Base-by-base conservation (phyloP, 257 asterid genomes). In the Ilex aquifolium region DNA sequence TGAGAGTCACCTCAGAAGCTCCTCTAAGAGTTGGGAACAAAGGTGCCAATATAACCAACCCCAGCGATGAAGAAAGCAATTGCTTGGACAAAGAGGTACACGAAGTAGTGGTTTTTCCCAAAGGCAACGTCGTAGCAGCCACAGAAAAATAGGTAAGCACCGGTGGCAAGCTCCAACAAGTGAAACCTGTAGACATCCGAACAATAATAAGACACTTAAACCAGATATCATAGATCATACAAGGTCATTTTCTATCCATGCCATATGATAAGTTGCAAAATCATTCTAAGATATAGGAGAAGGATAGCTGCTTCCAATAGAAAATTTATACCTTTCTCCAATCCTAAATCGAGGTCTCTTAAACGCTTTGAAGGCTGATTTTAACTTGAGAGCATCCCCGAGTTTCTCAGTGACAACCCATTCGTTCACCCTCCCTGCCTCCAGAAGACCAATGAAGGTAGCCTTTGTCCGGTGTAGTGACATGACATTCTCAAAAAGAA, bases 361-460 rank as follows among this genome's bases (percentile, higher is more conserved):
- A 59, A 75, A 65, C 10, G 93, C 82, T 62, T 80, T 87, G 2
- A 60, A 53, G 3, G 87, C 86, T 6, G 93, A 66, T 69, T 89
- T 92, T 17, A 78, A 42, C 84, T 80, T 92, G 56, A 69, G 74
- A 57, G 84, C 90, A 48, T 85, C 95, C 1, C 99, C 99, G 2
- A 88, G 86, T 74, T 92, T 92, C 79, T 92, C 96, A 0, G 99
- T 92, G 10, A 92, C 99, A 9, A 92, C 81, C 99, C 99, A 92
- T 79, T 92, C 99, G 42, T 92, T 92, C 64, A 83, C 97, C 68
- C 99, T 74, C 39, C 86, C 95, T 0, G 87, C 85, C 81, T 89
- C 99, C 74, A 92, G 56, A 81, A 92, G 64, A 21, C 99, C 99
- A 46, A 92, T 81, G 80, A 92, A 76, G 66, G 97, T 89, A n/a